Evolutionary conservation across 495 filamentous ascomycete genomes (phyloP).

Genomic region (Gamarada debralockiae): DNA sequence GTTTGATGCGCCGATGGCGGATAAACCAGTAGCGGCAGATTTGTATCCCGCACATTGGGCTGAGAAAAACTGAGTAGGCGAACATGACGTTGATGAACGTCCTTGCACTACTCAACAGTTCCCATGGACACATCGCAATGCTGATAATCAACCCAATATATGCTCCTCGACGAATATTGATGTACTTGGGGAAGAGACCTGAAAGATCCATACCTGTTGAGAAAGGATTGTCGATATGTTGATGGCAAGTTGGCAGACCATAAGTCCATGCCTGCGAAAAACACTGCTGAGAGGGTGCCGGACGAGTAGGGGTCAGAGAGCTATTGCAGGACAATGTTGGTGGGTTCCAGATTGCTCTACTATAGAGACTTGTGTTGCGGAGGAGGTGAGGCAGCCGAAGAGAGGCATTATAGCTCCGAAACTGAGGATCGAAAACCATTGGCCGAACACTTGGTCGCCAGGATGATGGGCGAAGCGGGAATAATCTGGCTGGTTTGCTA

Average conservation of each 20-base stretch:
- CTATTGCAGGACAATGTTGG: slow-evolving; percentile 27
- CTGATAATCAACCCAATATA: slow-evolving; percentile 37
- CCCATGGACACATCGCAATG: slow-evolving; percentile 43
- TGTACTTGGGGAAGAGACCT: slow-evolving; percentile 39
- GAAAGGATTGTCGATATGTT: slow-evolving; percentile 32
- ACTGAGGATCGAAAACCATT: slow-evolving; percentile 22
- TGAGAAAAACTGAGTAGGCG: slow-evolving; percentile 45
- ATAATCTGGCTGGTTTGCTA: slow-evolving; percentile 26
- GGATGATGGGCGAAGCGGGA: slow-evolving; percentile 27
- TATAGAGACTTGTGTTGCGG: slow-evolving; percentile 32
- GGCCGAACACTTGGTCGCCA: slow-evolving; percentile 26
- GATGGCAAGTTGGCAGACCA: slow-evolving; percentile 26
- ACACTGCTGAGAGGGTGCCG: slow-evolving; percentile 22
- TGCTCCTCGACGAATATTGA: slow-evolving; percentile 43
- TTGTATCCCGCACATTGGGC: slow-evolving; percentile 19
- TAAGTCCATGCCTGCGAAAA: slow-evolving; percentile 27
- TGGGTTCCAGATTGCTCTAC: slow-evolving; percentile 36
- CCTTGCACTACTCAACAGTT: slow-evolving; percentile 39
- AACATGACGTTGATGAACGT: slow-evolving; percentile 46
- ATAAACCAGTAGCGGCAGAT: slow-evolving; percentile 36
- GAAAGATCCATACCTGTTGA: slow-evolving; percentile 39
- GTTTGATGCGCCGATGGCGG: slow-evolving; percentile 27
- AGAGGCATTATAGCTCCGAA: slow-evolving; percentile 29
- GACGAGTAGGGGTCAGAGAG: slow-evolving; percentile 17
- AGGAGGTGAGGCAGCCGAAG: slow-evolving; percentile 32